phyloP scores from a whole-genome alignment of 2,329 filamentous ascomycete genomes.

The Colletotrichum zoysiae region DNA sequence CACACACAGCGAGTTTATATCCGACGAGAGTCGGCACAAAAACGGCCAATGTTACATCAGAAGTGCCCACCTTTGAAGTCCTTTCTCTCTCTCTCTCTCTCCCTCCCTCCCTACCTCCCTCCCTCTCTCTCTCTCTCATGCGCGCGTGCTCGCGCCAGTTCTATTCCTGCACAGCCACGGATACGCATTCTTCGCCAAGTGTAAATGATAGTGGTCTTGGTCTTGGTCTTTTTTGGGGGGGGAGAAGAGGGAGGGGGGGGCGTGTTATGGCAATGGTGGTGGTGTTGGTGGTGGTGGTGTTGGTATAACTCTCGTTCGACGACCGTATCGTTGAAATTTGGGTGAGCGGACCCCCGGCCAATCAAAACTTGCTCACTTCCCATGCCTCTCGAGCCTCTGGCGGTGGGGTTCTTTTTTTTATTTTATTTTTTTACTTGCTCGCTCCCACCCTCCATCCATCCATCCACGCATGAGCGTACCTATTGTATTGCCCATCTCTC shows the following conservation, averaged over 20 bases:
- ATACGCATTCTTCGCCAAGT: constrained; percentile 38
- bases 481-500: constrained; percentile 1
- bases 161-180: constrained; percentile 34
- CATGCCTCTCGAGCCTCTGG: constrained; percentile 39
- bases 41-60: constrained; percentile 19
- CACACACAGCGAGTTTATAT: background rate
- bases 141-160: background rate
- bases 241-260: background rate
- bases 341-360: constrained; percentile 47
- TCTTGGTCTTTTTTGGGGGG: background rate
- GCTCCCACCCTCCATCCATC: constrained; percentile 37
- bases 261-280: constrained; percentile 7
- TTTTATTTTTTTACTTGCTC: constrained; percentile 17
- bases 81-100: background rate
- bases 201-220: constrained; percentile 3
- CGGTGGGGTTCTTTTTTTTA: constrained; percentile 29
- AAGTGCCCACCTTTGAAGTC: constrained; percentile 12
- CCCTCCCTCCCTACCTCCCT: too few relatives aligned
- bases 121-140: too few relatives aligned
- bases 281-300: constrained; percentile 15
- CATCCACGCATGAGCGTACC: constrained; percentile 4
- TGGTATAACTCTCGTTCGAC: constrained; percentile 30
- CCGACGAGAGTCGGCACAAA: constrained; percentile 9
- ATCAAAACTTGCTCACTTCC: constrained; percentile 62
- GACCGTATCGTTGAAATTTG: constrained; percentile 39